Conservation (phyloP, 192 early-diverging fungal genomes). For the Kappamyces sp. region DNA sequence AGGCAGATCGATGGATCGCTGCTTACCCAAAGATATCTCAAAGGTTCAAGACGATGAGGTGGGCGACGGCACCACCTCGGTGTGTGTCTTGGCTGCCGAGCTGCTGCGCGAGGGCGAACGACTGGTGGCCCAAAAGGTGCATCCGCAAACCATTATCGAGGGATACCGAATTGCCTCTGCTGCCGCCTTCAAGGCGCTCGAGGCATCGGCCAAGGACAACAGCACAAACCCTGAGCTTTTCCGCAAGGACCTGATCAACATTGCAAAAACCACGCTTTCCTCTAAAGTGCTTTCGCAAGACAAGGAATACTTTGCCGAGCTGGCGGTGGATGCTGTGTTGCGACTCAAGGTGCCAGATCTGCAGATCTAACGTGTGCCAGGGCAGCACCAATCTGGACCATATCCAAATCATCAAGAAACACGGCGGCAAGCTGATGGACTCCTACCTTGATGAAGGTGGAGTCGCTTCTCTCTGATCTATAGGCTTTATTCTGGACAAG, state of each 20-base stretch:
- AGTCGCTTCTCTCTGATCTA: not conserved
- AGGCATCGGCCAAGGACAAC: constrained; percentile 74
- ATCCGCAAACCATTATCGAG: constrained; percentile 96
- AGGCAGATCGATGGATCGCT: not conserved
- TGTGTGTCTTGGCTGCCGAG: constrained; percentile 95
- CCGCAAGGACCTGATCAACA: constrained; percentile 88
- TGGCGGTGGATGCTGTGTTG: constrained; percentile 95
- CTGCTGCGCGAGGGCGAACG: constrained; percentile 88
- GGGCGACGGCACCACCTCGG: constrained; percentile 98
- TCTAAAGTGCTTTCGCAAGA: constrained; percentile 95
- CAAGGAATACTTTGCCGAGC: constrained; percentile 91
- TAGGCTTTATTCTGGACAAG: constrained; percentile 95
- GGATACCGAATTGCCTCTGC: constrained; percentile 86
- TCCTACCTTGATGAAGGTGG: constrained; percentile 90
- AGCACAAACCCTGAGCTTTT: constrained; percentile 63
- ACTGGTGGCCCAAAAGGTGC: constrained; percentile 88
- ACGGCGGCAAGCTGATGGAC: constrained; percentile 88
- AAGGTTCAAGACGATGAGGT: constrained; percentile 99
- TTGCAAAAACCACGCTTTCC: constrained; percentile 93
- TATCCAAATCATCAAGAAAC: constrained; percentile 99
- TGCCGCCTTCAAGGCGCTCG: constrained; percentile 78
- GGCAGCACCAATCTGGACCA: constrained; percentile 95
- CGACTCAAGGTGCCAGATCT: constrained; percentile 64
- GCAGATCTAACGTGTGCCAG: constrained; percentile 16
- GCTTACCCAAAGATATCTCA: constrained; percentile 61